These are phyloP conservation scores for Starmerella powellii DNA, from an alignment of 805 yeast species.

Conservation along the genomic window DNA sequence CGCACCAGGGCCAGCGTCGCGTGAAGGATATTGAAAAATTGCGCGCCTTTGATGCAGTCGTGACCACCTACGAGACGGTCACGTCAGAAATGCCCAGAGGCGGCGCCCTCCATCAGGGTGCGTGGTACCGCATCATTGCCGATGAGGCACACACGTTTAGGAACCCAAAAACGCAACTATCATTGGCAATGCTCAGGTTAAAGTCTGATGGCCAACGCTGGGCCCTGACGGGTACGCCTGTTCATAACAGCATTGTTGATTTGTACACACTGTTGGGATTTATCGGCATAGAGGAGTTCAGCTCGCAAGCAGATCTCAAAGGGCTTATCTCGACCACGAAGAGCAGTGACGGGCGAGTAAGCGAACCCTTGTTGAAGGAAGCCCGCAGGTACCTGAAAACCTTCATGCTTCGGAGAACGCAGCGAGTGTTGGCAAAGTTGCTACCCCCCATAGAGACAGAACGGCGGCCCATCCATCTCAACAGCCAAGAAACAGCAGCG, in stretches of 20 bases:
- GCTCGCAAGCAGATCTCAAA: no score
- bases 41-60: slow-evolving; percentile 28
- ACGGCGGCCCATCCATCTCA: slow-evolving; percentile 2
- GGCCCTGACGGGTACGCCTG: slow-evolving; percentile 55
- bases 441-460: slow-evolving; percentile 14
- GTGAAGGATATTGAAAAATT: slow-evolving; percentile 17
- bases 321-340: no score
- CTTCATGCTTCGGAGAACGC: slow-evolving; percentile 39
- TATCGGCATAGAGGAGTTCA: slow-evolving; percentile 19
- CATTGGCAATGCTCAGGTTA: slow-evolving; percentile 37
- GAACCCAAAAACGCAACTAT: slow-evolving; percentile 36
- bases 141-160: slow-evolving; percentile 59
- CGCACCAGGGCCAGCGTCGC: slow-evolving; percentile 29
- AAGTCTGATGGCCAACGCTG: slow-evolving; percentile 36
- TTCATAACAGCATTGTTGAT: slow-evolving; percentile 46
- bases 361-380: neutral
- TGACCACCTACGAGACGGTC: slow-evolving; percentile 29
- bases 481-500: neutral
- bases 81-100: slow-evolving; percentile 23
- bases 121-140: slow-evolving; percentile 45
- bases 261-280: slow-evolving; percentile 40
- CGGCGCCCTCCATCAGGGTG: slow-evolving; percentile 24
- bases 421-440: slow-evolving; percentile 27
- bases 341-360: no score
- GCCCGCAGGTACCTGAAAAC: slow-evolving; percentile 23